Evolutionary conservation across 129 eudicot genomes (phyloP).

Genomic region (carrot (Daucus carota)): DNA sequence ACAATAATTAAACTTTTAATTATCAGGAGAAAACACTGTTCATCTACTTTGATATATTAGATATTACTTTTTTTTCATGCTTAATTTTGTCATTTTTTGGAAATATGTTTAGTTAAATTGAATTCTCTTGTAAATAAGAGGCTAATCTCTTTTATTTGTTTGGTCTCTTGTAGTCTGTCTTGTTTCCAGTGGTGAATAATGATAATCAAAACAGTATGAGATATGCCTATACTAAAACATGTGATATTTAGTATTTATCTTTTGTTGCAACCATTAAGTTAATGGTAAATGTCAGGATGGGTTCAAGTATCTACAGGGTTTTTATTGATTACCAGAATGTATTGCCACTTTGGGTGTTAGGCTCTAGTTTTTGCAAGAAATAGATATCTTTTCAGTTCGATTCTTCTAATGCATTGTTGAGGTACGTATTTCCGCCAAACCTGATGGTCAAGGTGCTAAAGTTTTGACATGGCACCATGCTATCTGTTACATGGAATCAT

Average conservation of each 20-base stretch:
- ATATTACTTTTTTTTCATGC: neutral
- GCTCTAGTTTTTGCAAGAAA: neutral
- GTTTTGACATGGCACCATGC: constrained; percentile 88
- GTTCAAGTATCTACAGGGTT: neutral
- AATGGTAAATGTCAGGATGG: neutral
- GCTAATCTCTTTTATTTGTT: too few relatives aligned
- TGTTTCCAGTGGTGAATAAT: neutral
- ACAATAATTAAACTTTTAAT: neutral
- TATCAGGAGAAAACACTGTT: neutral
- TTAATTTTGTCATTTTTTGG: neutral
- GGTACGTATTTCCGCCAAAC: constrained; percentile 84
- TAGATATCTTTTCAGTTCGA: neutral
- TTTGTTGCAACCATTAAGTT: neutral
- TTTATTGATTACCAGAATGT: neutral
- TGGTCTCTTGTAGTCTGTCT: neutral
- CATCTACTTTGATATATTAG: neutral
- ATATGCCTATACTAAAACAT: neutral
- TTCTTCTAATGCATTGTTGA: constrained; percentile 14
- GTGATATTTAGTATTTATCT: neutral
- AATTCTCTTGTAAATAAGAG: too few relatives aligned
- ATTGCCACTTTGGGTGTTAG: neutral
- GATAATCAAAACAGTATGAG: neutral
- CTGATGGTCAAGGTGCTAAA: constrained; percentile 74
- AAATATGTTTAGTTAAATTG: neutral
- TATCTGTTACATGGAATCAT: constrained; percentile 50